These are phyloP conservation scores for Rhododendron henanense DNA, from an alignment of 148 eudicot genomes.

Conservation along the genomic window DNA sequence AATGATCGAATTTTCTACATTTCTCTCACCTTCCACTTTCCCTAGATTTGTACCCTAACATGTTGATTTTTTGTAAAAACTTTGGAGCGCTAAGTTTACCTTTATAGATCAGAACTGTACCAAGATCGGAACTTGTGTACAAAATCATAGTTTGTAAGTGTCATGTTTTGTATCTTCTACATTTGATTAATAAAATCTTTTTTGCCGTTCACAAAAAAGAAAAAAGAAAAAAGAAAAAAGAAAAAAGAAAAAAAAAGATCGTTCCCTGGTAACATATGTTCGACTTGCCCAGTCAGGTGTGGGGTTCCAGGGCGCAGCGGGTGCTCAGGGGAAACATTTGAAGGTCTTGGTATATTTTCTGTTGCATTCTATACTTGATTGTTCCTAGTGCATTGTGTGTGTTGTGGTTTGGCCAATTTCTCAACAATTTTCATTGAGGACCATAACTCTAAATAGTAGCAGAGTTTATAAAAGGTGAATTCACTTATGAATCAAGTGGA, in stretches of 20 bases:
- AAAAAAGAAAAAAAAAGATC: too few species aligned
- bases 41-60: background rate
- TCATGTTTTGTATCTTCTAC: background rate
- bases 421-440: background rate
- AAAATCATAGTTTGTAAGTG: background rate
- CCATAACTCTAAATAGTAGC: background rate
- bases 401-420: background rate
- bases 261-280: background rate
- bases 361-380: background rate
- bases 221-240: too few species aligned
- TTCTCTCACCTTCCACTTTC: background rate
- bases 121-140: background rate
- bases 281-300: background rate
- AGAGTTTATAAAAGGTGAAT: background rate
- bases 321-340: background rate
- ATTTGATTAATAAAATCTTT: background rate
- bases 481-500: background rate
- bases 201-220: too few species aligned
- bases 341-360: background rate
- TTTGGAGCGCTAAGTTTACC: background rate
- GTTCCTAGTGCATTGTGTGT: background rate
- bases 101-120: background rate
- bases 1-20: too few species aligned
- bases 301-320: background rate
- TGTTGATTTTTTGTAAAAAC: background rate